phyloP scores from a whole-genome alignment of 2,329 filamentous ascomycete species.

The Cladosporium sp. region DNA sequence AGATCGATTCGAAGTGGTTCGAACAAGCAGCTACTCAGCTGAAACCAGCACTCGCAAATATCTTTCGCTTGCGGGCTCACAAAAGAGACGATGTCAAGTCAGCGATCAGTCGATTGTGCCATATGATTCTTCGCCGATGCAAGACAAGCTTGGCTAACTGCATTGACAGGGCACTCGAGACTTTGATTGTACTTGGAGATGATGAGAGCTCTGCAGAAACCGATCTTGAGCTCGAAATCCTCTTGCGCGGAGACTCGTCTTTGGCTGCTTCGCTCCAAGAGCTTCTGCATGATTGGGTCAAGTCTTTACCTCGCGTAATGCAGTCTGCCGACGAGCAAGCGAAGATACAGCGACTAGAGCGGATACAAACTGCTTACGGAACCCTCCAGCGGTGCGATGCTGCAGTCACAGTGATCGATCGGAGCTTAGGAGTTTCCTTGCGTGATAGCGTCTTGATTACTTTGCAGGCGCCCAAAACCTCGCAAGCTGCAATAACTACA shows the following conservation, averaged over 20 bases:
- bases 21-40: constrained; percentile 66
- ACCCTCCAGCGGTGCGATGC: constrained; percentile 61
- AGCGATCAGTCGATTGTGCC: constrained; percentile 66
- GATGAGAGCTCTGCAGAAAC: constrained; percentile 40
- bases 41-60: constrained; percentile 72
- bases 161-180: constrained; percentile 71
- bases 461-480: constrained; percentile 30
- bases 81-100: constrained; percentile 64
- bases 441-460: constrained; percentile 65
- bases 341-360: constrained; percentile 68
- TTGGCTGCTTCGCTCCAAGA: constrained; percentile 63
- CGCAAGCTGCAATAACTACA: constrained; percentile 16
- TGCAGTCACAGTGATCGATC: constrained; percentile 63
- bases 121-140: constrained; percentile 74
- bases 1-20: constrained; percentile 4
- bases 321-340: constrained; percentile 75
- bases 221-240: constrained; percentile 48
- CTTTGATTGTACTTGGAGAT: constrained; percentile 65
- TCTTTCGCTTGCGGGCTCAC: constrained; percentile 71
- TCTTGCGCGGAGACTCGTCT: constrained; percentile 59
- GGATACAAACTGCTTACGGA: constrained; percentile 70
- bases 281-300: constrained; percentile 75
- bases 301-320: constrained; percentile 75
- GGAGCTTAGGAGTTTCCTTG: constrained; percentile 63
- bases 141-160: constrained; percentile 67